These are phyloP conservation scores for Phaseolus lunatus DNA, from an alignment of 306 rosid genomes.

Conservation along the genomic window DNA sequence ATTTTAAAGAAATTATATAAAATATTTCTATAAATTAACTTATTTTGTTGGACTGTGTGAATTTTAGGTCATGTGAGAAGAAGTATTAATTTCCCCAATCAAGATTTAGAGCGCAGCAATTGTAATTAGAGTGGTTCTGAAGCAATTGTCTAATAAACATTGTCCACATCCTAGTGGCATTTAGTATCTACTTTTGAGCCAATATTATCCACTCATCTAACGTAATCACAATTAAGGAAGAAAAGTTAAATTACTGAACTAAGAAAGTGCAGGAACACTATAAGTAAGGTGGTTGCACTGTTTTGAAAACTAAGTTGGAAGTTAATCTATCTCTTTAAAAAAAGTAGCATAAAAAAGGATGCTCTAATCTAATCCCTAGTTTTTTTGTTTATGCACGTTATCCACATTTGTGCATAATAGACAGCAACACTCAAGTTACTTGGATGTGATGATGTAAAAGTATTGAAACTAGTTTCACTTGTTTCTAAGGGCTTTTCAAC, in stretches of 20 bases:
- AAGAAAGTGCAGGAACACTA: background rate
- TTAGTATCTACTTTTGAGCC: conserved; percentile 1
- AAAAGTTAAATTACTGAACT: conserved; percentile 13
- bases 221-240: conserved; percentile 35
- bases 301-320: too few species aligned
- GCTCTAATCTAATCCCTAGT: background rate
- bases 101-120: too few species aligned
- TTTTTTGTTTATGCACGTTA: background rate
- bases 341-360: too few species aligned
- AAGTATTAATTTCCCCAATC: background rate
- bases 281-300: conserved; percentile 4
- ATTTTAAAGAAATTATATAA: too few species aligned
- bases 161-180: conserved; percentile 1
- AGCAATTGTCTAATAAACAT: background rate
- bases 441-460: background rate
- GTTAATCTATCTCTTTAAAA: too few species aligned
- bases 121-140: background rate
- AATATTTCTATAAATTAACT: background rate
- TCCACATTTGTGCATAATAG: background rate
- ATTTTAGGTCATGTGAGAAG: background rate
- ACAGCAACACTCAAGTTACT: conserved; percentile 11
- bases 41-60: background rate
- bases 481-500: background rate
- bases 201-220: conserved; percentile 19
- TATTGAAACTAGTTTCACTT: background rate